phyloP scores from a whole-genome alignment of 352 stramenopile species.

The Phytophthora ramorum region DNA sequence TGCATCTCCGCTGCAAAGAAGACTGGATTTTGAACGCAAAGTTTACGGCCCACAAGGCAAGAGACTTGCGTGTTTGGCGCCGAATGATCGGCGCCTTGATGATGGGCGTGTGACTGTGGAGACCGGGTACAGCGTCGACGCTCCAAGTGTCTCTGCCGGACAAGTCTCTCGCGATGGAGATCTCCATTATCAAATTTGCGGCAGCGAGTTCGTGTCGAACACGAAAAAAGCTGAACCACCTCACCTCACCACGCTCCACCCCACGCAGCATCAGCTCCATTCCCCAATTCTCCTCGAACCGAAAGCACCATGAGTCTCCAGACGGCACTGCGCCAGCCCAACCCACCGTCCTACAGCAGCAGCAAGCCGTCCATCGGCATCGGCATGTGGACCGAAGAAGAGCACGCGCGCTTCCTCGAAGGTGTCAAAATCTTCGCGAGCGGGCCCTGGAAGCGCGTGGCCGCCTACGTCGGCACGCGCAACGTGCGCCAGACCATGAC shows the following conservation, averaged over 20 bases:
- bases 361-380: constrained; percentile 31
- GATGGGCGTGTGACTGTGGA: constrained; percentile 42
- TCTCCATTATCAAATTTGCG: constrained; percentile 40
- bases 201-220: constrained; percentile 27
- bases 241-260: background rate
- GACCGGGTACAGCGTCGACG: background rate
- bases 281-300: constrained; percentile 22
- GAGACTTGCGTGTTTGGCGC: constrained; percentile 22
- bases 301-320: constrained; percentile 33
- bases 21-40: constrained; percentile 35
- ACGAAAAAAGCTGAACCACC: constrained; percentile 10
- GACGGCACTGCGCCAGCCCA: constrained; percentile 2
- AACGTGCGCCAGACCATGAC: constrained; percentile 87
- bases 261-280: constrained; percentile 11
- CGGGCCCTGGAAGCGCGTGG: constrained; percentile 76
- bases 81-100: constrained; percentile 3
- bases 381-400: constrained; percentile 73
- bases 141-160: constrained; percentile 39
- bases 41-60: constrained; percentile 32
- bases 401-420: constrained; percentile 78
- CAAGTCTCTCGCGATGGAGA: constrained; percentile 25
- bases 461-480: constrained; percentile 74
- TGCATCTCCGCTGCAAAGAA: constrained; percentile 13
- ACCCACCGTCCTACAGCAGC: constrained; percentile 22
- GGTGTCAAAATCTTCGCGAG: constrained; percentile 79